Base-by-base conservation (phyloP, 192 early-diverging fungal species). In the Chytriomyces hyalinus region DNA sequence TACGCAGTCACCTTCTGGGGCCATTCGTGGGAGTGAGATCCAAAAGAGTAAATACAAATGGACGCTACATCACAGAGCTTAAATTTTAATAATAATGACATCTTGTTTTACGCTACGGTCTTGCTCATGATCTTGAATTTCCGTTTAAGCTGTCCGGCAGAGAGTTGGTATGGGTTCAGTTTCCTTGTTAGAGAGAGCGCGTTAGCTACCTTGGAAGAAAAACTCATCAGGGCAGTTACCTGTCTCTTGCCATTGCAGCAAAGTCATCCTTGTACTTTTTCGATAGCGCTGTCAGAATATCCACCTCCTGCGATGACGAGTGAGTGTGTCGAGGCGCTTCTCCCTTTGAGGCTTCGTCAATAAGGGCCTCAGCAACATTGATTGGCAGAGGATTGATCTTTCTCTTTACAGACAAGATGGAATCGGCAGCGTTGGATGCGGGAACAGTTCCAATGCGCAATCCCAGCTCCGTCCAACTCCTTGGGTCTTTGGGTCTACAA, bases 131-230 rank as follows among this genome's bases (percentile, higher is more conserved):
- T 66, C 22, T 77, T 72, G 68, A 87, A 78, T 70, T 82, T 85
- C n/a, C 81, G 77, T 63, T 76, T 67, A 57, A 89, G 73, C 76
- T 89, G 87, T 2, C 84, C 84, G 4, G 73, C 81, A 3, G 84
- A 72, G 28, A 89, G 79, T 76, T 87, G 86, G 63, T 86, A 89
- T 46, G 61, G 45, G 76, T 89, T 89, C 22, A 87, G 66, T 67
- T 36, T 36, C 36, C 36, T 26, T 26, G 24, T 26, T 26, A 26
- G 24, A 26, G 24, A 26, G 24, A 0, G 24, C 24, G 24, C 0
- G 24, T 26, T 26, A 26, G 36, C 36, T 36, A 4, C 36, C 36
- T 36, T 36, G 36, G 4, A 36, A 36, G 4, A 36, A 36, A 36
- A 36, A 36, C 36, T 36, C 4, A 1, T 2, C 36, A 36, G 36